Percentiles rank a stretch among this genome's conserved stretches.
Evolutionary conservation across 1,284 basidiomycete species (phyloP).

Genomic region (Mycena sp.): DNA sequence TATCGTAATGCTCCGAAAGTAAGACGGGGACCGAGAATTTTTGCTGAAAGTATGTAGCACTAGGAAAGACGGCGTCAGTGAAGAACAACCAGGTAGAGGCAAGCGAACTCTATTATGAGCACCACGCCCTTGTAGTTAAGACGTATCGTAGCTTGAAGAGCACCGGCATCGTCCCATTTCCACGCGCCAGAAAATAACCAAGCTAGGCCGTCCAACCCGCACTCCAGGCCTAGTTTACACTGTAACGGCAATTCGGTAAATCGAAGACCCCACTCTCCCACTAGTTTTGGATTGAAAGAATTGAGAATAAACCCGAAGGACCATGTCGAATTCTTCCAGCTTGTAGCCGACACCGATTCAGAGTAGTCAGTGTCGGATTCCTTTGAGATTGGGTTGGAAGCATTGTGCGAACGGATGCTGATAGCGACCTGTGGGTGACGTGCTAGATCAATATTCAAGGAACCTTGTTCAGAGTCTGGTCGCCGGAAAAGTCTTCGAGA

Average conservation of each 20-base stretch:
- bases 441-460: slow-evolving; percentile 17
- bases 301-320: slow-evolving; percentile 45
- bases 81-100: slow-evolving; percentile 9
- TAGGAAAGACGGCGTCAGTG: not conserved
- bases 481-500: slow-evolving; percentile 10
- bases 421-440: slow-evolving; percentile 15
- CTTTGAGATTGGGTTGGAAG: not conserved
- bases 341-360: not conserved
- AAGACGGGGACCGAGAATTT: slow-evolving; percentile 14
- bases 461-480: slow-evolving; percentile 15
- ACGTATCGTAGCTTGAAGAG: slow-evolving; percentile 43
- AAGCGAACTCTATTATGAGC: slow-evolving; percentile 49
- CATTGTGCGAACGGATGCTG: slow-evolving; percentile 6
- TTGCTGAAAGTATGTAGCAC: slow-evolving; percentile 17
- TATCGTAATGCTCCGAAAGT: slow-evolving; percentile 16
- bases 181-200: slow-evolving; percentile 45
- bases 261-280: slow-evolving; percentile 46
- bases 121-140: slow-evolving; percentile 43
- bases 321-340: slow-evolving; percentile 35
- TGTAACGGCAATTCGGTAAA: slow-evolving; percentile 49
- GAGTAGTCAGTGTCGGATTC: not conserved
- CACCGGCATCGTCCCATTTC: slow-evolving; percentile 40
- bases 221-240: slow-evolving; percentile 45
- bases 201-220: slow-evolving; percentile 43
- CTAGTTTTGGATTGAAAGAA: slow-evolving; percentile 43